A percentile compares a stretch with the other conserved stretches of the same genome.
phyloP scores from a whole-genome alignment of 2,329 filamentous ascomycete species.

The Fusarium metavorans region DNA sequence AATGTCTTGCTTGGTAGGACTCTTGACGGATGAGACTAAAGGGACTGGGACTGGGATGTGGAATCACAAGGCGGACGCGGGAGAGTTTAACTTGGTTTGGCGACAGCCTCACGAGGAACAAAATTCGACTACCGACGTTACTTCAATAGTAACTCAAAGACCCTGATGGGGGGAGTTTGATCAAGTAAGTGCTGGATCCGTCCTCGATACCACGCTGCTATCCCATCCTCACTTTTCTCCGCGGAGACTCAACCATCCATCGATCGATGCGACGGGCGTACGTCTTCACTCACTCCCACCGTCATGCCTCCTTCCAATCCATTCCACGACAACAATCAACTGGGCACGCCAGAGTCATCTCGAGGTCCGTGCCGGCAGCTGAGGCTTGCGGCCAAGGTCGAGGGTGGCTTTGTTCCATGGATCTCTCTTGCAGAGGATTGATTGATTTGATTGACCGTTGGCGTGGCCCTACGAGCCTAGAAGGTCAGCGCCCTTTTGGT shows the following conservation, averaged over 20 bases:
- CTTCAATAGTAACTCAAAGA: background rate
- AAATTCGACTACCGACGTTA: background rate
- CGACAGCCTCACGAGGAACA: slow-evolving; percentile 27
- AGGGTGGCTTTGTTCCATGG: slow-evolving; percentile 7
- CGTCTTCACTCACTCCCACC: background rate
- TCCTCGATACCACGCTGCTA: background rate
- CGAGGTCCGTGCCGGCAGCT: slow-evolving; percentile 22
- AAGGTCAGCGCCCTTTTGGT: background rate
- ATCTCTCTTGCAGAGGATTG: background rate
- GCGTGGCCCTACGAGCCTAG: background rate
- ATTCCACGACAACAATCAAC: background rate
- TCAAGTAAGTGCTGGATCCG: background rate
- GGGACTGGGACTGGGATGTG: slow-evolving; percentile 6
- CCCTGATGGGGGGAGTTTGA: background rate
- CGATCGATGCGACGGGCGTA: background rate
- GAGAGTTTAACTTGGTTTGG: slow-evolving; percentile 1
- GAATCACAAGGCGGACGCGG: slow-evolving; percentile 12
- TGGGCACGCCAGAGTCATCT: background rate
- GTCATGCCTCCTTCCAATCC: background rate
- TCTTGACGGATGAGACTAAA: slow-evolving; percentile 5
- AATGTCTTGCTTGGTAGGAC: background rate
- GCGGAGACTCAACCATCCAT: background rate
- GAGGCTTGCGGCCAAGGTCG: slow-evolving; percentile 15
- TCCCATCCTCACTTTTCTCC: background rate
- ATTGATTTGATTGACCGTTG: background rate